These are phyloP conservation scores for Primulina eburnea DNA, from an alignment of 257 asterid species.

Conservation along the genomic window DNA sequence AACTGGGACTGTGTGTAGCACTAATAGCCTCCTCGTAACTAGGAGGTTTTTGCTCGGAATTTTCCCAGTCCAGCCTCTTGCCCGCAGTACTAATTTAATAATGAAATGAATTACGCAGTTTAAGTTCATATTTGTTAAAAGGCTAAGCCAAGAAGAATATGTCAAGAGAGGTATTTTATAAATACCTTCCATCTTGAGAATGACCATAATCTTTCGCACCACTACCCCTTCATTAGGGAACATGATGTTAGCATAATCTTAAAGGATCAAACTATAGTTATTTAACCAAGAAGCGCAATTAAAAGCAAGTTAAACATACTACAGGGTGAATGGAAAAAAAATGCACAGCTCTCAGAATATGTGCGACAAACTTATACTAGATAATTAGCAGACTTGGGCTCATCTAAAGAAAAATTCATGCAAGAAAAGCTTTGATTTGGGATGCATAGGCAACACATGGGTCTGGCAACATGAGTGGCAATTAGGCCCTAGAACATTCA, in stretches of 20 bases:
- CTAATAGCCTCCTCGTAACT: constrained; percentile 80
- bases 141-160: constrained; percentile 16
- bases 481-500: neutral
- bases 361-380: neutral
- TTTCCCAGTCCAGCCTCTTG: constrained; percentile 48
- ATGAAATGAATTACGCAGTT: constrained; percentile 5
- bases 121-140: constrained; percentile 14
- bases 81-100: constrained; percentile 39
- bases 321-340: neutral
- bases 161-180: constrained; percentile 7
- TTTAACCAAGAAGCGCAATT: neutral
- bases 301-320: neutral
- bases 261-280: neutral
- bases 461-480: neutral
- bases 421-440: neutral
- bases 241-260: constrained; percentile 3
- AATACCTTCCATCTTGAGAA: constrained; percentile 85
- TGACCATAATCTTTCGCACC: constrained; percentile 68
- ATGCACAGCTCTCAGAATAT: neutral
- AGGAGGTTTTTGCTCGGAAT: constrained; percentile 83
- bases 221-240: constrained; percentile 52
- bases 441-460: neutral
- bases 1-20: constrained; percentile 65
- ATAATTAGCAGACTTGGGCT: neutral
- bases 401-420: neutral